Base-by-base conservation (phyloP, 108 stramenopile genomes). In the Schizochytrium sp. region DNA sequence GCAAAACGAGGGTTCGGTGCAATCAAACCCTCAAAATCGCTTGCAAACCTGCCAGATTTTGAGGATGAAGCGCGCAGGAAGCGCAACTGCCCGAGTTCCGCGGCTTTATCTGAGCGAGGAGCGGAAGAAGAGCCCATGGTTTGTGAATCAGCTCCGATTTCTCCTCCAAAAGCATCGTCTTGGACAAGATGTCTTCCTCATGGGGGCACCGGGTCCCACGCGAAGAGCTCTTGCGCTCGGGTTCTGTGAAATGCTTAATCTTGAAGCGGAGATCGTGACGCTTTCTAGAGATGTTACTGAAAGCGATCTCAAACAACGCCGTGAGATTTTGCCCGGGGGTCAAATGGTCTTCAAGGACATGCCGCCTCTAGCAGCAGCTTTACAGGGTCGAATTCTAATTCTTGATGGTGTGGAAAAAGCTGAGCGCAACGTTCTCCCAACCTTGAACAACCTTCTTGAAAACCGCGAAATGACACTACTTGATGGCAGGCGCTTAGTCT, bases 251-350 rank as follows among this genome's bases (percentile, higher is more conserved):
- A 88, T 97, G 89, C 61, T 91, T 49, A 72, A 90, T 69, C 88
- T 92, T 72, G 95, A 95, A 40, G 92, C 95, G 15, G 95, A 97
- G 72, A 90, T 93, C 87, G 88, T 97, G 3, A 88, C 94, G 15
- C 72, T 97, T 53, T 92, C 94, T 28, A 72, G 90, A 10, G 96
- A 97, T 92, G 94, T 95, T 42, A 95, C 97, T 0, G 96, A 97
- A 57, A 92, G 95, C 0, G 97, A 97, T 91, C 89, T 97, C 10
- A 96, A 97, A 49, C 97, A 97, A 91, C 95, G 97, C 13, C 72
- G 91, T 44, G 95, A 96, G 92, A 56, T 95, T 4, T 42, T 90
- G 50, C 50, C 76, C 8, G 28, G 42, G 50, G 88, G 72, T 46
- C 7, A 40, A 15, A 56, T 88, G 28, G 76, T 46, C 61, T 97